A percentile compares a stretch with the other conserved stretches of the same genome.
phyloP scores from a whole-genome alignment of 2,329 filamentous ascomycete genomes.

The Neonectria hederae region DNA sequence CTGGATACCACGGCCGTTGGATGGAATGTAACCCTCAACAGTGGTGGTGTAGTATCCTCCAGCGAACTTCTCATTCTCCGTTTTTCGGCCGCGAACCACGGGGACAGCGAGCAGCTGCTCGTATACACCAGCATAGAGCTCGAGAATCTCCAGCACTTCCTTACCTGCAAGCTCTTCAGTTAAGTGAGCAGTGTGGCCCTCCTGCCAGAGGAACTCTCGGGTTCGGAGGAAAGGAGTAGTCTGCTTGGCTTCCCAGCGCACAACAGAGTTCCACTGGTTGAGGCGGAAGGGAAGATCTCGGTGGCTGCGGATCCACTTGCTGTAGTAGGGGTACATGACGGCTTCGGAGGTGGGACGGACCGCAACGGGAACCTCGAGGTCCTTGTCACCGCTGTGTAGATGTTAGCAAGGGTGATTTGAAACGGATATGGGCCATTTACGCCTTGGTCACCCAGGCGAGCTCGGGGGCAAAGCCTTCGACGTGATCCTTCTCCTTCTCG shows the following conservation, averaged over 20 bases:
- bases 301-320: slow-evolving; percentile 97
- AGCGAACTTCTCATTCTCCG: slow-evolving; percentile 97
- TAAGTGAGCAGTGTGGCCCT: slow-evolving; percentile 90
- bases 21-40: slow-evolving; percentile 94
- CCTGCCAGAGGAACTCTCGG: slow-evolving; percentile 97
- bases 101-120: slow-evolving; percentile 94
- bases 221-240: slow-evolving; percentile 87
- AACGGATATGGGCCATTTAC: slow-evolving; percentile 53
- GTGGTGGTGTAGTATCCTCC: slow-evolving; percentile 97
- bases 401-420: slow-evolving; percentile 23
- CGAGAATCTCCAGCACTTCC: slow-evolving; percentile 92
- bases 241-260: slow-evolving; percentile 98
- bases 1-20: slow-evolving; percentile 95
- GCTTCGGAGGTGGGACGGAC: slow-evolving; percentile 76
- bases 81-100: slow-evolving; percentile 93
- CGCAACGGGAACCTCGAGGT: slow-evolving; percentile 82
- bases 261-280: slow-evolving; percentile 96
- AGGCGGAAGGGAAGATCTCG: slow-evolving; percentile 92
- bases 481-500: slow-evolving; percentile 89
- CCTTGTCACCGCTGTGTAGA: slow-evolving; percentile 78
- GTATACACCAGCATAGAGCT: slow-evolving; percentile 91
- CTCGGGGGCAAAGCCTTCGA: slow-evolving; percentile 97
- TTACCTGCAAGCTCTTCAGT: slow-evolving; percentile 82
- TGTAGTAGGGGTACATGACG: slow-evolving; percentile 96
- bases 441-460: slow-evolving; percentile 89